Conservation (phyloP, 495 filamentous ascomycete species). For the Penicillium desertorum region DNA sequence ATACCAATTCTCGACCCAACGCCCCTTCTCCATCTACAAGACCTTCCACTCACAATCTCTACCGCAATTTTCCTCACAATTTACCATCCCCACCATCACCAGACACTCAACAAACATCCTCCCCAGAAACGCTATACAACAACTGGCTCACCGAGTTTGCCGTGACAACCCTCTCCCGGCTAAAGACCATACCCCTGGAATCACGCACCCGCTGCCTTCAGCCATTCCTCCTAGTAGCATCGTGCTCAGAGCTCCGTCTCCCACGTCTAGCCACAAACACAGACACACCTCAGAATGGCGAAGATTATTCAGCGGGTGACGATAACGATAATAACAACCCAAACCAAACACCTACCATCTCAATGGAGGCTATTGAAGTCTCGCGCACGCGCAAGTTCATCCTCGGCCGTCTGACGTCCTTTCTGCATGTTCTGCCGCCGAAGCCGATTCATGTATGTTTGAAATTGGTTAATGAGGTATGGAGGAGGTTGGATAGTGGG, state of each 20-base stretch:
- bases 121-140: constrained; percentile 29
- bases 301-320: not conserved
- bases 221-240: constrained; percentile 53
- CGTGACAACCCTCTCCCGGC: constrained; percentile 50
- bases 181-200: constrained; percentile 52
- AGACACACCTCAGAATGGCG: not conserved
- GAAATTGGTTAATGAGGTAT: constrained; percentile 51
- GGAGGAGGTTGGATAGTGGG: constrained; percentile 49
- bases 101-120: not conserved
- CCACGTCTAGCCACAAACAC: constrained; percentile 19
- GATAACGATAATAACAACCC: constrained; percentile 14
- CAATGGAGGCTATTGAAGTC: constrained; percentile 50
- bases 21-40: not conserved
- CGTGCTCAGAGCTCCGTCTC: constrained; percentile 50
- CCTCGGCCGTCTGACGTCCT: constrained; percentile 47
- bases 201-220: constrained; percentile 57
- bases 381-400: constrained; percentile 47
- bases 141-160: constrained; percentile 55
- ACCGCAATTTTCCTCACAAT: constrained; percentile 5
- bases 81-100: not conserved
- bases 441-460: constrained; percentile 53
- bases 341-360: constrained; percentile 32
- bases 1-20: constrained; percentile 4
- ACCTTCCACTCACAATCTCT: constrained; percentile 12
- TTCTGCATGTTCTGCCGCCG: constrained; percentile 49